Base-by-base conservation (phyloP, 345 rosid species). In the Trapa bicornis region DNA sequence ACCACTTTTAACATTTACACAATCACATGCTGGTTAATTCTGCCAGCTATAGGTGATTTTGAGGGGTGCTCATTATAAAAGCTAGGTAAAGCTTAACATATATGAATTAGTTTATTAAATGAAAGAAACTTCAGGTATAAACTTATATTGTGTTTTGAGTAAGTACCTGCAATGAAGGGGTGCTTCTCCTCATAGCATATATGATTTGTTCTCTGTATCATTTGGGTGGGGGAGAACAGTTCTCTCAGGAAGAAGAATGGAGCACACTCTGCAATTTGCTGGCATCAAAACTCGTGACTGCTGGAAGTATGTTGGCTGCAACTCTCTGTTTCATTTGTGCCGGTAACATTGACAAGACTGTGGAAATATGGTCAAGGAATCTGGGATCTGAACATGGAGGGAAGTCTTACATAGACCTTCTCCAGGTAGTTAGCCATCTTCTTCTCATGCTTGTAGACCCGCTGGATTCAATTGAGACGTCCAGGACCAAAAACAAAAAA, bases 301-400 rank as follows among this genome's bases (percentile, higher is more conserved):
- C 86, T 67, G 92, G 94, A 71, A 82, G 85, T 81, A 86, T 89
- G 72, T 75, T 87, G 78, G 87, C 97, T 3, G 99, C 99, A 64
- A 91, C 97, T 61, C 86, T 95, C 22, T 95, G 99, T 80, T 95
- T 82, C 79, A 91, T 91, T 64, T 95, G 99, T 67, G 97, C 98
- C 4, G 94, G 96, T 52, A 95, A 95, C 78, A 89, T 95, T 74
- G 98, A 95, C 78, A 95, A 91, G 74, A 95, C 99, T 62, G 96
- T 95, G 72, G 99, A 91, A 75, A 94, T 94, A 72, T 94, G 99
- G 99, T 94, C 99, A 8, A 87, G 87, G 80, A 83, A 81, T 80
- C 85, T 95, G 74, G 75, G 82, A 22, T 73, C 72, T 74, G 89
- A 85, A 65, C 75, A 75, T 47, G 96, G 85, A 65, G 90, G 92